These are phyloP conservation scores for Hanseniaspora pseudoguilliermondii DNA, from an alignment of 805 yeast genomes.

Conservation along the genomic window DNA sequence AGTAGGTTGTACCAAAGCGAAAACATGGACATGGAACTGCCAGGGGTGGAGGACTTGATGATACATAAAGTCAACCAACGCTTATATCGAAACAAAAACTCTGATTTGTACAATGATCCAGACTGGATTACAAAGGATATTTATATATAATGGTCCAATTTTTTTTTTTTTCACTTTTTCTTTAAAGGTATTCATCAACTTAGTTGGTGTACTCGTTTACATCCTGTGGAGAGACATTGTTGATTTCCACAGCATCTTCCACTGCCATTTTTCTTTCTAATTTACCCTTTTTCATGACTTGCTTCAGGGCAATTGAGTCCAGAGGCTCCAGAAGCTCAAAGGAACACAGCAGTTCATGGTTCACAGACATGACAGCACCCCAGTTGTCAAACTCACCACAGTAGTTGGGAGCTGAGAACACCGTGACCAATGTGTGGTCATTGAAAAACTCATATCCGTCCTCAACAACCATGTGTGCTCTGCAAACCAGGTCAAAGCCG, in stretches of 20 bases:
- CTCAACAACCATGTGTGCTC: conserved; percentile 86
- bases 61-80: conserved; percentile 4
- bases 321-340: conserved; percentile 89
- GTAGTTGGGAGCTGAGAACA: conserved; percentile 73
- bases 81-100: conserved; percentile 1
- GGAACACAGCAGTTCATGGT: conserved; percentile 53
- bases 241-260: background rate
- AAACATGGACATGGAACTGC: background rate
- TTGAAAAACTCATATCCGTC: conserved; percentile 79
- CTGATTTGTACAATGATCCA: background rate
- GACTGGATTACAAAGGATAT: conserved; percentile 9
- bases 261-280: conserved; percentile 52
- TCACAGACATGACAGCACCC: conserved; percentile 70
- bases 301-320: conserved; percentile 84
- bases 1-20: background rate
- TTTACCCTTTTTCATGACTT: conserved; percentile 87
- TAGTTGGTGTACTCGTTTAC: background rate
- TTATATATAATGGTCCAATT: background rate
- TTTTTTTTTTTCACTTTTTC: no score
- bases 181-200: background rate
- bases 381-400: conserved; percentile 71
- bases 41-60: conserved; percentile 9
- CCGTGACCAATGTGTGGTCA: conserved; percentile 59
- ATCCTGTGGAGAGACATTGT: background rate
- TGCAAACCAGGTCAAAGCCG: conserved; percentile 59